A percentile compares a stretch with the other conserved stretches of the same genome.
Evolutionary conservation across 1,284 basidiomycete genomes (phyloP).

Genomic region (Lignosus rhinocerotis): DNA sequence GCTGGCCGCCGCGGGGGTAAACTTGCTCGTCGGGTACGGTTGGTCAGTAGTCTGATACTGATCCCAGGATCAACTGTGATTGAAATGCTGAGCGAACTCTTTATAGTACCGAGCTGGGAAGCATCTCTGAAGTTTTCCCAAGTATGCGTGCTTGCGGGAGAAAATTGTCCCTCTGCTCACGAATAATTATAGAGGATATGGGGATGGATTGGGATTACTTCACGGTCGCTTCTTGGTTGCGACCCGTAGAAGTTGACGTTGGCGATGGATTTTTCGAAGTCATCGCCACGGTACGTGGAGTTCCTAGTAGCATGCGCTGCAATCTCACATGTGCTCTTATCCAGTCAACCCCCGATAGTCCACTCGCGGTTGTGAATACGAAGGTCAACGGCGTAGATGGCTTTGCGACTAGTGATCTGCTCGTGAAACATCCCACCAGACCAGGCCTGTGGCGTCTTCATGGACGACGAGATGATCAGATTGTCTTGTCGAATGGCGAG

Average conservation of each 20-base stretch:
- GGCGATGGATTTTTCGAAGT: background rate
- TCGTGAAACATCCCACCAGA: conserved; percentile 8
- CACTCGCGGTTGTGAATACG: conserved; percentile 8
- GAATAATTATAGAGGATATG: background rate
- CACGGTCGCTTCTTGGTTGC: background rate
- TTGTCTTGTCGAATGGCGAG: conserved; percentile 15
- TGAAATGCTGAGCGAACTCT: background rate
- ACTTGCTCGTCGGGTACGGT: conserved; percentile 2
- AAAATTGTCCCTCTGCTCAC: background rate
- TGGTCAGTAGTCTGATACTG: background rate
- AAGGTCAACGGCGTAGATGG: conserved; percentile 4
- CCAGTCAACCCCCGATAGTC: conserved; percentile 5
- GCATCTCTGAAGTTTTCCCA: background rate
- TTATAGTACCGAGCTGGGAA: background rate
- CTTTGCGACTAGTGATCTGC: conserved; percentile 13
- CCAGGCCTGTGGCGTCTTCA: conserved; percentile 5
- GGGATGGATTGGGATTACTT: conserved; percentile 7
- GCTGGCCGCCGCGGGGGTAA: conserved; percentile 1
- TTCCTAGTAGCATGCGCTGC: too few species aligned
- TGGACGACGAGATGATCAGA: conserved; percentile 15
- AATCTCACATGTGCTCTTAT: too few species aligned
- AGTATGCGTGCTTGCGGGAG: background rate
- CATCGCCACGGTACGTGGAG: background rate
- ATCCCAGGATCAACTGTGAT: background rate
- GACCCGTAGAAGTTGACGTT: background rate